Percentiles rank a stretch among this genome's conserved stretches.
phyloP scores from a whole-genome alignment of 192 early-diverging fungal species.

The Coemansia sp. region DNA sequence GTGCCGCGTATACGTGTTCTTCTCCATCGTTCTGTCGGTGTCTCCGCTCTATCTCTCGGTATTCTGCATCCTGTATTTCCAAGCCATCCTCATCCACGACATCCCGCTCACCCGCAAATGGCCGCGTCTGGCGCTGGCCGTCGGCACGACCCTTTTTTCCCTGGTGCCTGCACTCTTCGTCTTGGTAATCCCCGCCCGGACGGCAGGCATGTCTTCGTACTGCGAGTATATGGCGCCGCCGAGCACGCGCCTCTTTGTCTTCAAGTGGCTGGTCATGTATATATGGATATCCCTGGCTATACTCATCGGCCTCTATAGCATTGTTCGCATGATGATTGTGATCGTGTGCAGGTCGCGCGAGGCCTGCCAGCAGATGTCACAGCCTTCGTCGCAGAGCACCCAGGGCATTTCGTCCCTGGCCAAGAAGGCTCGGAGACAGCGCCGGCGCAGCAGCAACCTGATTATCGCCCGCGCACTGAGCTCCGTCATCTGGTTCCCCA shows the following conservation, averaged over 20 bases:
- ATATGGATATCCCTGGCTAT: slow-evolving; percentile 26
- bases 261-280: slow-evolving; percentile 43
- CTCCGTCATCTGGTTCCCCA: slow-evolving; percentile 42
- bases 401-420: not conserved
- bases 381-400: not conserved
- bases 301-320: slow-evolving; percentile 20
- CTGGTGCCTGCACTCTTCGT: slow-evolving; percentile 20
- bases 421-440: slow-evolving; percentile 9
- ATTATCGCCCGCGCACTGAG: slow-evolving; percentile 22
- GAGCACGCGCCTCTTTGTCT: slow-evolving; percentile 22
- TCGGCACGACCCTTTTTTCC: not conserved
- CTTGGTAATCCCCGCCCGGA: slow-evolving; percentile 16
- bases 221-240: slow-evolving; percentile 25
- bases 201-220: slow-evolving; percentile 18
- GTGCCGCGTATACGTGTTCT: slow-evolving; percentile 23
- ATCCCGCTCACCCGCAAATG: slow-evolving; percentile 6
- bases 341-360: slow-evolving; percentile 8
- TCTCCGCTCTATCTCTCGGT: slow-evolving; percentile 34
- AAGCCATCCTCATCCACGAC: slow-evolving; percentile 25
- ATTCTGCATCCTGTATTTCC: slow-evolving; percentile 38
- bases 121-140: not conserved
- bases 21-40: slow-evolving; percentile 13
- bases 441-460: slow-evolving; percentile 18
- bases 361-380: slow-evolving; percentile 5
- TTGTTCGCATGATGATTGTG: slow-evolving; percentile 4